Base-by-base conservation (phyloP, 768 basidiomycete species). In the Leccinum longicurvipes region DNA sequence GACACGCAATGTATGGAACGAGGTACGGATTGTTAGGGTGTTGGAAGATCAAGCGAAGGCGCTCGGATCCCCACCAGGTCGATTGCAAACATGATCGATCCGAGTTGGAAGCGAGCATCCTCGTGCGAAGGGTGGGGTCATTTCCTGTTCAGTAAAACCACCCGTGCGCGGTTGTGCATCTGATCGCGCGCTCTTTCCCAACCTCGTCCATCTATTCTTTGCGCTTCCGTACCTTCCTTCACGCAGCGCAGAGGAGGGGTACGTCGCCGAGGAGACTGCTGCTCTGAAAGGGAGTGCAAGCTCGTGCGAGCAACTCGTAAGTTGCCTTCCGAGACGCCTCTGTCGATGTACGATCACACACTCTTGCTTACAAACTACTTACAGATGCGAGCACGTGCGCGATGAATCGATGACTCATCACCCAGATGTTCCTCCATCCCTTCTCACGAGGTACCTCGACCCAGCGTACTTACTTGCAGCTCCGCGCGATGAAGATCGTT, bases 221-320 rank as follows among this genome's bases (percentile, higher is more conserved):
- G 2, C 76, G 79, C 28, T 98, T 98, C 75, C 86, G 96, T 56
- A 65, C 79, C 8, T 94, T 93, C 72, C 76, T 98, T 25, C 88
- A 84, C 93, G 0, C 85, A 96, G 65, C 60, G 93, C 90, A 10
- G 96, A 98, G 69, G 89, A 93, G 36, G 94, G 91, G 0, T 93
- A 91, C 64, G 77, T 82, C 47, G 73, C 78, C 0, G 84, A 86
- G 45, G 57, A 73, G 15, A 66, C 66, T 15, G 65, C 71, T 39
- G 71, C 67, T 27, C 77, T 81, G 51, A 61, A 79, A 29, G 88
- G 90, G 72, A 93, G 87, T 70, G 86, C 89, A 72, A 94, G 92
- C 72, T 95, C 93, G 4, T 80, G 94, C 53, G 90, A 95, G 68
- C 95, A 98, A 71, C 86, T 98, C 32, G 94, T 96, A 66, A 72